phyloP scores from a whole-genome alignment of 768 basidiomycete genomes.

The Boletellus sp. region DNA sequence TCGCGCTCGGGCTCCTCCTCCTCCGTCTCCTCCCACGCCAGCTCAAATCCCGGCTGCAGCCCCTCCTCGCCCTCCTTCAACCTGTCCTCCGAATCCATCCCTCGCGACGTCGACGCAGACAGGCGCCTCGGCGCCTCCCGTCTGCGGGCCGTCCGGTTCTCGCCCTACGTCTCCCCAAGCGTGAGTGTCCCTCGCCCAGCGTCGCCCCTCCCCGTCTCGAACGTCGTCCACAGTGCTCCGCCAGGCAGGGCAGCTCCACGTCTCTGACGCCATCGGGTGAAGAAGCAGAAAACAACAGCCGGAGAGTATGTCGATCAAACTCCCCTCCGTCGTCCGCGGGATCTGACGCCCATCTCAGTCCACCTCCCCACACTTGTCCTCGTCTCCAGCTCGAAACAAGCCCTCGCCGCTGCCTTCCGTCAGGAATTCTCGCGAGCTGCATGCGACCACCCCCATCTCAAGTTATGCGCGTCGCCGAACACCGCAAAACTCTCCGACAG shows the following conservation, averaged over 20 bases:
- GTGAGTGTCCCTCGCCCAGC: constrained; percentile 13
- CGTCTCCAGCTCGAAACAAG: constrained; percentile 42
- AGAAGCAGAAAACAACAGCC: constrained; percentile 22
- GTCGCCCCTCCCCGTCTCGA: not conserved
- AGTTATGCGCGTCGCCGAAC: constrained; percentile 77
- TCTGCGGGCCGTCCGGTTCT: constrained; percentile 27
- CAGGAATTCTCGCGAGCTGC: constrained; percentile 50
- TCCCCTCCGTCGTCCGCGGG: constrained; percentile 28
- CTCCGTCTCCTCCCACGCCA: constrained; percentile 42
- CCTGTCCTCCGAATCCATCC: constrained; percentile 23
- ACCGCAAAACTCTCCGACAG: constrained; percentile 68
- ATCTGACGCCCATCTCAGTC: constrained; percentile 27
- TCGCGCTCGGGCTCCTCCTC: constrained; percentile 43
- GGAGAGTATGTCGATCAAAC: constrained; percentile 34
- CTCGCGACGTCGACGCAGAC: constrained; percentile 29
- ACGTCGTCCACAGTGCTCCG: constrained; percentile 33
- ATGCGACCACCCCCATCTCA: constrained; percentile 74
- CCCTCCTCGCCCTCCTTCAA: constrained; percentile 37
- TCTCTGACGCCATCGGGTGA: constrained; percentile 27
- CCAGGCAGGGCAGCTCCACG: constrained; percentile 46
- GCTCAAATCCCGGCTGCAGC: constrained; percentile 30
- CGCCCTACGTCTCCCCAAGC: constrained; percentile 28
- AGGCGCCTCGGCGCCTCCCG: constrained; percentile 27
- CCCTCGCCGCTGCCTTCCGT: constrained; percentile 45
- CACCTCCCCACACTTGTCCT: constrained; percentile 35